Evolutionary conservation across 2,329 filamentous ascomycete species (phyloP), one percentile per base, ranked within the genome.

Genomic region (Trichothecium roseum): DNA sequence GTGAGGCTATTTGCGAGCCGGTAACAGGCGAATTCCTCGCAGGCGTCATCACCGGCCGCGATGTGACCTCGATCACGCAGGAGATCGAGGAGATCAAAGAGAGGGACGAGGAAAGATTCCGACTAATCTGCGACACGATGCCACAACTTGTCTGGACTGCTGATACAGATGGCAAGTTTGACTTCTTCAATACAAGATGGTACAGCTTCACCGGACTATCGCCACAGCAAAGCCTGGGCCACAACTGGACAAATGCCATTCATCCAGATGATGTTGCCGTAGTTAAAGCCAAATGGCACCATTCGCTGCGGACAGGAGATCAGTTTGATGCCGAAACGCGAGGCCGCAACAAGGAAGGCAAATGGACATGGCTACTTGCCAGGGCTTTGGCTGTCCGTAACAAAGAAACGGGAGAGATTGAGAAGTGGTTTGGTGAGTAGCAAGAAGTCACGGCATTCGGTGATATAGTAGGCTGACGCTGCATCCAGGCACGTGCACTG

Each of bases 171-270:
- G 83, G 84, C 1, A 46, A 62, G 18, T 68, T 75, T 44, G 82
- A 88, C 46, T 88, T 84, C 57, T 88, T 80, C 54, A 84, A 81
- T 39, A 72, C 74, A 32, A 64, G 78, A n/a, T 89, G 83, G 81
- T 84, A 84, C 48, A 70, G 74, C n/a, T 88, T 84, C 46, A 88
- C 84, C 0, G 81, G 84, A 0, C 56, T 86, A 17, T 68, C 66
- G 0, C 63, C 67, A 8, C 72, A 81, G 30, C 62, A 78, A 8
- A 82, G 75, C 18, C 45, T 81, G 3, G 81, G 81, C 1, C 49
- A 63, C 20, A 70, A 69, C 2, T 85, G 81, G 79, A 60, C 64
- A 46, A 57, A 65, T 3, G 68, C 75, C 1, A 81, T 86, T 43
- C 82, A 87, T 45, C 72, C 73, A 0, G 82, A 87, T 18, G 83